Base-by-base conservation (phyloP, 1,139 yeast genomes). In the Hemisphaericaspora xylanilytica region DNA sequence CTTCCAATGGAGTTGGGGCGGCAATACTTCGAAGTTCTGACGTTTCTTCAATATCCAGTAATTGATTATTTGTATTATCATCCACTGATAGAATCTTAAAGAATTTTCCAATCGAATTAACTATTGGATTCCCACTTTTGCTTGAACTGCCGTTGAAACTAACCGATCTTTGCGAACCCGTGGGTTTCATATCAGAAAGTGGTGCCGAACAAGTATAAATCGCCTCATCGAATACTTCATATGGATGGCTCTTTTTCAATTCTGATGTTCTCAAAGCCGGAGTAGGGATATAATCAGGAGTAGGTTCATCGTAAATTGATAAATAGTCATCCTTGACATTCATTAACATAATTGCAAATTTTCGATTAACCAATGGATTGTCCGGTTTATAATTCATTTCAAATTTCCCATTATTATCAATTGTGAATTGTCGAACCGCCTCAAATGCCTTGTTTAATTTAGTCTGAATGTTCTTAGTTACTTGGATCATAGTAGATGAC, bases 191-290 rank as follows among this genome's bases (percentile, higher is more conserved):
- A 13, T 42, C 45, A 18, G 35, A 11, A n/a, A 34, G n/a, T 7
- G 29, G 15, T 21, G 37, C 14, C 7, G 75, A 63, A 41, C 77
- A 75, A 2, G 84, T 74, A 55, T 85, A 85, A 20, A 84, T 79
- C 2, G 87, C 82, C 49, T 84, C 92, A 56, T 85, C 95, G 48
- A 85, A 77, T 4, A 85, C 76, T 51, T 85, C 95, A 59, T 72
- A 85, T 1, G 89, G 80, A 57, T 81, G 82, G 1, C 77, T 70
- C 47, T 75, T 72, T 34, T 70, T 58, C 32, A 70, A 55, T 42
- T 65, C 73, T 45, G 66, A 63, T 7, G 65, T 49, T 38, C 55
- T 57, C 1, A 55, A 37, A n/a, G 45, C 33, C 11, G 48, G 34
- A 5, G 50, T 35, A 3, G 47, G 35, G 17, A 45, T 31, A 22